Conservation (phyloP, 225 moss, liverwort and hornwort genomes). For the Ulota crispa region DNA sequence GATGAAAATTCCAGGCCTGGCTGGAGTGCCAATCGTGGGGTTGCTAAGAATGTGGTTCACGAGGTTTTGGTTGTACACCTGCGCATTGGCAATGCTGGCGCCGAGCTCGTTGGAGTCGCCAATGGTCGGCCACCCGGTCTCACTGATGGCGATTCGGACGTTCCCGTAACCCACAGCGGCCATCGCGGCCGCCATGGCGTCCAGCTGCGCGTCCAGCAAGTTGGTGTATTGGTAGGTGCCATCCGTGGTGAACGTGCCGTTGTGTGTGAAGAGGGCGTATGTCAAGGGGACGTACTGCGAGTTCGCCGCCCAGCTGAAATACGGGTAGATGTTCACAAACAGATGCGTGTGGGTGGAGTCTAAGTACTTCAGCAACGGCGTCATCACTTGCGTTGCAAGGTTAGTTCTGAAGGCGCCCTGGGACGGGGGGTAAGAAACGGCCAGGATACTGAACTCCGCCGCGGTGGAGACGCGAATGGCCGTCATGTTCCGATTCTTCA, state of each 20-base stretch:
- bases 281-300: constrained; percentile 58
- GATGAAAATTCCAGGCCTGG: constrained; percentile 43
- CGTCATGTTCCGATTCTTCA: constrained; percentile 31
- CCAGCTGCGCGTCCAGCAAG: constrained; percentile 73
- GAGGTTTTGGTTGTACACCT: constrained; percentile 49
- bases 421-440: constrained; percentile 46
- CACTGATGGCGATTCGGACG: constrained; percentile 59
- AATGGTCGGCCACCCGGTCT: constrained; percentile 74
- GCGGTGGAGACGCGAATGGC: constrained; percentile 52
- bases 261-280: constrained; percentile 58
- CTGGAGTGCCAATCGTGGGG: constrained; percentile 40
- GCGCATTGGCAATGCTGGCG: constrained; percentile 43
- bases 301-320: constrained; percentile 64
- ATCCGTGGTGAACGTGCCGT: constrained; percentile 40
- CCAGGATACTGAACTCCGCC: constrained; percentile 39
- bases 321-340: constrained; percentile 77
- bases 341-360: constrained; percentile 38
- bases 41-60: constrained; percentile 36
- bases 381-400: constrained; percentile 42
- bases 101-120: constrained; percentile 67
- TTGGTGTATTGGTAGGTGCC: constrained; percentile 37
- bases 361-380: constrained; percentile 52
- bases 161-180: constrained; percentile 42
- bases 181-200: constrained; percentile 68
- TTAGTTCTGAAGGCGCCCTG: constrained; percentile 36